phyloP scores from a whole-genome alignment of 129 eudicot species.

The Tagetes patula region DNA sequence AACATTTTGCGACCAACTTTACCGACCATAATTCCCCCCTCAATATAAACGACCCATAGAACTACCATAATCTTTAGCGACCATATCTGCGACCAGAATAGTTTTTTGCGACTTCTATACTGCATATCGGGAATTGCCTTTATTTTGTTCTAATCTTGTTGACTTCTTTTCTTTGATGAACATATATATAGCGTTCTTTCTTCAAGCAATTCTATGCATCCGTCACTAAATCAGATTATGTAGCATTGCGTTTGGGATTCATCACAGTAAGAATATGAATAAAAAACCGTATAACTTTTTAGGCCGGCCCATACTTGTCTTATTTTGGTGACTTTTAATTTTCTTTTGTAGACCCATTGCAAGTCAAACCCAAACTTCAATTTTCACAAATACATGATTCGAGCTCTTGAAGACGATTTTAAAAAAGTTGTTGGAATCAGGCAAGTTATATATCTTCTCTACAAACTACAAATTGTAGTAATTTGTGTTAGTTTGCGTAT shows the following conservation, averaged over 20 bases:
- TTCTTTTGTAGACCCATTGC: slow-evolving; percentile 47
- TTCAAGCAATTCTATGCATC: slow-evolving; percentile 73
- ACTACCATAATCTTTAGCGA: too few relatives aligned
- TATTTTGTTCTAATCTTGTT: not conserved
- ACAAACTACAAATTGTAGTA: too few relatives aligned
- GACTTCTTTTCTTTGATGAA: slow-evolving; percentile 9
- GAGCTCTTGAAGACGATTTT: slow-evolving; percentile 75
- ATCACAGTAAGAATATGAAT: slow-evolving; percentile 40
- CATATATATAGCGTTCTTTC: slow-evolving; percentile 54
- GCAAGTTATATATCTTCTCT: slow-evolving; percentile 26
- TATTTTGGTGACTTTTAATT: not conserved
- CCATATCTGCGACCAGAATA: too few relatives aligned
- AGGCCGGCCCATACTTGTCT: not conserved
- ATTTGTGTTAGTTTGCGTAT: too few relatives aligned
- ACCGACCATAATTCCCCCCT: too few relatives aligned
- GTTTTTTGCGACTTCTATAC: not conserved
- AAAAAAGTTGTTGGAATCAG: slow-evolving; percentile 77
- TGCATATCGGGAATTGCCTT: too few relatives aligned
- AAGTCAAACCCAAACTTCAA: slow-evolving; percentile 56
- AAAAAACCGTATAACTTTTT: not conserved
- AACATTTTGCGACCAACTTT: too few relatives aligned
- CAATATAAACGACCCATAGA: too few relatives aligned
- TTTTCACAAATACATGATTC: slow-evolving; percentile 70
- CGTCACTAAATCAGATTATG: slow-evolving; percentile 62
- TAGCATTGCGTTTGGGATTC: slow-evolving; percentile 63